These are phyloP conservation scores for Globisporangium sylvaticum DNA, from an alignment of 352 stramenopile genomes.

Conservation along the genomic window DNA sequence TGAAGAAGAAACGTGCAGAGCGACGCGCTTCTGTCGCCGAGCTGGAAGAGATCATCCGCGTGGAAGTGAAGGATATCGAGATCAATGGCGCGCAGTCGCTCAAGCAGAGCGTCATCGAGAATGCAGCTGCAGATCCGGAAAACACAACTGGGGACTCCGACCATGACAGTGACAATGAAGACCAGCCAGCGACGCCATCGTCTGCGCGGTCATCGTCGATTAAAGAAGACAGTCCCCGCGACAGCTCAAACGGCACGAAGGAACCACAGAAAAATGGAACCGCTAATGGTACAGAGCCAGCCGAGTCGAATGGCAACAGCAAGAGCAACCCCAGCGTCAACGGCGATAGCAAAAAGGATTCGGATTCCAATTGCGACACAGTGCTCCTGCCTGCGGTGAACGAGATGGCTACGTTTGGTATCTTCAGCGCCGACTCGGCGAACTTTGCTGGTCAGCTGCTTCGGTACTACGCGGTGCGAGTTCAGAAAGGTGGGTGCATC, in stretches of 20 bases:
- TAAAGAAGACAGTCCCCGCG: conserved; percentile 9
- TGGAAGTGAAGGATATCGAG: conserved; percentile 72
- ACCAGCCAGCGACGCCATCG: conserved; percentile 7
- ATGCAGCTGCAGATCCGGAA: conserved; percentile 22
- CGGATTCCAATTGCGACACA: conserved; percentile 25
- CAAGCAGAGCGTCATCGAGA: conserved; percentile 60
- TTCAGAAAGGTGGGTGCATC: conserved; percentile 75
- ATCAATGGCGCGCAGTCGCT: conserved; percentile 62
- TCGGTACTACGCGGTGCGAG: conserved; percentile 75
- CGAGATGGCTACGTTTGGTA: conserved; percentile 46
- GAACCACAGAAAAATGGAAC: background rate
- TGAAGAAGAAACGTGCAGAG: conserved; percentile 33
- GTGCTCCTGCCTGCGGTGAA: conserved; percentile 36
- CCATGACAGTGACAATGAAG: conserved; percentile 19
- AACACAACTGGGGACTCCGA: conserved; percentile 25
- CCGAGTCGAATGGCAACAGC: background rate
- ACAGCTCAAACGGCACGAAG: conserved; percentile 17
- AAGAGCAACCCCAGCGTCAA: background rate
- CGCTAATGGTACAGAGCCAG: conserved; percentile 16
- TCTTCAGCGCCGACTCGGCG: conserved; percentile 74
- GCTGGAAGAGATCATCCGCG: conserved; percentile 72
- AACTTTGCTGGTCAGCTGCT: conserved; percentile 81
- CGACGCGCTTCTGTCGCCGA: conserved; percentile 50
- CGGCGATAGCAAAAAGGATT: conserved; percentile 31
- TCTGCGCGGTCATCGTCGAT: conserved; percentile 10